Evolutionary conservation across 2,329 filamentous ascomycete species (phyloP).

Genomic region (Fusarium goolgardi): DNA sequence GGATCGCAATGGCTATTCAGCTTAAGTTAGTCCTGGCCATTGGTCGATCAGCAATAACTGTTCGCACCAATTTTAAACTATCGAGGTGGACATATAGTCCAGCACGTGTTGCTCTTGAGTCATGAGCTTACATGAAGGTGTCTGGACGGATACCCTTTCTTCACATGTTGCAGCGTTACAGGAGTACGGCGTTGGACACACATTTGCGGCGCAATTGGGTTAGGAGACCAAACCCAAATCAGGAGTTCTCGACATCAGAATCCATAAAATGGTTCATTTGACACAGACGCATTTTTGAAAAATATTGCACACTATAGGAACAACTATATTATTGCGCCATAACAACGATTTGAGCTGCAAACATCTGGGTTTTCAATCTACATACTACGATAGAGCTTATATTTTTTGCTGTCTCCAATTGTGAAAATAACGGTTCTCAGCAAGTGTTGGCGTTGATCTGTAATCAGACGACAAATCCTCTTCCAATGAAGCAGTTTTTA

Average conservation of each 20-base stretch:
- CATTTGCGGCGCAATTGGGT: neutral
- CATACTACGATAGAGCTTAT: neutral
- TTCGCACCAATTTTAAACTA: too few relatives aligned
- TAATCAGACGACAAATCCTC: neutral
- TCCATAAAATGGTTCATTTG: neutral
- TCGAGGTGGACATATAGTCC: neutral
- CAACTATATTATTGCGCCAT: accelerated
- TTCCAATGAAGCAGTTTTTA: neutral
- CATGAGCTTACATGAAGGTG: neutral
- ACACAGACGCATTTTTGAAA: neutral
- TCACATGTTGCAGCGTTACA: neutral
- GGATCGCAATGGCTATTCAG: neutral
- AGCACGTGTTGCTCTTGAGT: neutral
- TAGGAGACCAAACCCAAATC: neutral
- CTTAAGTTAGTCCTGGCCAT: neutral
- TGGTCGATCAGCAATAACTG: neutral
- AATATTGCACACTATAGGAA: neutral
- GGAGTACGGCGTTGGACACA: neutral
- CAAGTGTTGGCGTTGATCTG: neutral
- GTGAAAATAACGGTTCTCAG: neutral
- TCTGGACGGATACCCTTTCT: neutral
- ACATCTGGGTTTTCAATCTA: neutral
- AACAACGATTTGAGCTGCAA: neutral
- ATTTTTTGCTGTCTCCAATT: neutral
- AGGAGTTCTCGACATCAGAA: neutral